Evolutionary conservation across 2,329 filamentous ascomycete genomes (phyloP).

Genomic region (Exophiala sp.): DNA sequence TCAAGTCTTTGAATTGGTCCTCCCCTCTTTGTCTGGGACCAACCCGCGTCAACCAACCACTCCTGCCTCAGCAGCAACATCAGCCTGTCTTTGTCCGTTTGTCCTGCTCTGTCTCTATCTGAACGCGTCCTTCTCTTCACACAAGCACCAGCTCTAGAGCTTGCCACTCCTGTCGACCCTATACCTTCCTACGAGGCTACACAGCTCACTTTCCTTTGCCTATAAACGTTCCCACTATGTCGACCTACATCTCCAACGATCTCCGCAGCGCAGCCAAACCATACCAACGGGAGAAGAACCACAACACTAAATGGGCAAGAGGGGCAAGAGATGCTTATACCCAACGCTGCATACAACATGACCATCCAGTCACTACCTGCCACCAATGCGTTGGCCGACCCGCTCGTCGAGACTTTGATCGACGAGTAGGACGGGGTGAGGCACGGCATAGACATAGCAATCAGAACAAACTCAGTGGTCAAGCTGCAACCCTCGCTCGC

Average conservation of each 20-base stretch:
- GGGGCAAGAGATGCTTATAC: conserved; percentile 27
- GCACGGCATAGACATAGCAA: conserved; percentile 14
- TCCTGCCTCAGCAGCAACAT: background rate
- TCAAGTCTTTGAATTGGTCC: conserved; percentile 5
- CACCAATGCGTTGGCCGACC: conserved; percentile 25
- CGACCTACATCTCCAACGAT: conserved; percentile 44
- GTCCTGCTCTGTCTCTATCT: background rate
- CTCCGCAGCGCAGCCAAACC: conserved; percentile 51
- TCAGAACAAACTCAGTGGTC: conserved; percentile 18
- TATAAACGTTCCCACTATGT: conserved; percentile 25
- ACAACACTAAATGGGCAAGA: conserved; percentile 39
- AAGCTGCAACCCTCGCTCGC: conserved; percentile 23
- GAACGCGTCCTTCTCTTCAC: background rate
- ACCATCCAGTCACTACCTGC: conserved; percentile 17
- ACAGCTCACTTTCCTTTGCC: conserved; percentile 15
- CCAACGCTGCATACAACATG: conserved; percentile 18
- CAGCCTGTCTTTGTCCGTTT: background rate
- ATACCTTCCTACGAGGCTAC: background rate
- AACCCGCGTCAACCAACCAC: conserved; percentile 1
- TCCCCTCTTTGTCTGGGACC: conserved; percentile 1
- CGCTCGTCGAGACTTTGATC: conserved; percentile 12
- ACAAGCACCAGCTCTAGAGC: background rate
- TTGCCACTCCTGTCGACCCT: conserved; percentile 1
- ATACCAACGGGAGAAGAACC: conserved; percentile 38
- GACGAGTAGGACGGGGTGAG: conserved; percentile 10